phyloP scores from a whole-genome alignment of 169 alveolate genomes.

The Babesia gibsoni region DNA sequence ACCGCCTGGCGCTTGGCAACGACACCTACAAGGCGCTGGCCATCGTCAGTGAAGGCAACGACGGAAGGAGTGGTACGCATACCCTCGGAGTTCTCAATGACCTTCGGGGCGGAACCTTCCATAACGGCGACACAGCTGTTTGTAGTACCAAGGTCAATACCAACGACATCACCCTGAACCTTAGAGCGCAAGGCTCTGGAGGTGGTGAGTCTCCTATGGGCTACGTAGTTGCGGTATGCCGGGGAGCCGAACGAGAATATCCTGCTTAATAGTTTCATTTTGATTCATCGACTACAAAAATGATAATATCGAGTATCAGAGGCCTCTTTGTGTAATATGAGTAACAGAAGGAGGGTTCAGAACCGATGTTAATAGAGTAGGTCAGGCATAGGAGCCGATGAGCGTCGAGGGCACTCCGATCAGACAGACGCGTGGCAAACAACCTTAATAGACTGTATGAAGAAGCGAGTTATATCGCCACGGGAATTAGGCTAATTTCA shows the following conservation, averaged over 20 bases:
- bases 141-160: slow-evolving; percentile 99
- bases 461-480: too few relatives aligned
- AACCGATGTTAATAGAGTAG: too few relatives aligned
- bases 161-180: slow-evolving; percentile 89
- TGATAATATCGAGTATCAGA: too few relatives aligned
- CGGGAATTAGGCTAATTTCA: too few relatives aligned
- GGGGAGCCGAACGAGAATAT: slow-evolving; percentile 23
- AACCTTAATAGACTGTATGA: too few relatives aligned
- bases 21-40: slow-evolving; percentile 93
- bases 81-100: slow-evolving; percentile 93
- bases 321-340: too few relatives aligned
- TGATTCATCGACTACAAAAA: background rate
- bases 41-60: slow-evolving; percentile 96
- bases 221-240: slow-evolving; percentile 22
- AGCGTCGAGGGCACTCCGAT: too few relatives aligned
- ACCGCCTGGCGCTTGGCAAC: slow-evolving; percentile 97
- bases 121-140: slow-evolving; percentile 98
- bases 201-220: slow-evolving; percentile 26
- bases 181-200: slow-evolving; percentile 36
- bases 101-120: slow-evolving; percentile 96
- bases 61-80: slow-evolving; percentile 97
- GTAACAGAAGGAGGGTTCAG: too few relatives aligned
- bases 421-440: too few relatives aligned
- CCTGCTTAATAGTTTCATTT: slow-evolving; percentile 15
- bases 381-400: too few relatives aligned